Evolutionary conservation across 805 yeast genomes (phyloP), one percentile per base, ranked within the genome.

Genomic region (Candida dajiaensis): DNA sequence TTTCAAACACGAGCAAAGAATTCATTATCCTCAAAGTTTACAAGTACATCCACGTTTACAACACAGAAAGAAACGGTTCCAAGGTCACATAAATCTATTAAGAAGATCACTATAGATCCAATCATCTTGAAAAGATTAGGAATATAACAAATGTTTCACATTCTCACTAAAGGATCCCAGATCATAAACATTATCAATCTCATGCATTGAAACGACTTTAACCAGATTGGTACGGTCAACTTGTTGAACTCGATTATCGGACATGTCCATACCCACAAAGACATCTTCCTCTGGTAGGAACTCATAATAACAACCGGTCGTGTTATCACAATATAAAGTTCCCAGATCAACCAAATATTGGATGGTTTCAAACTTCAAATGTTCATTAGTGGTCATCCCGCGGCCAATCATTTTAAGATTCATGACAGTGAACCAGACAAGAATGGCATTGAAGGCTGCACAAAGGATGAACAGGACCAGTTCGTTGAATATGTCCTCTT

Each of bases 321-420:
- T 31, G 18, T 53, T 54, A 23, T 54, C 51, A 35, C 46, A 47
- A 4, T 58, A 63, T 3, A 80, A 59, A 25, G 54, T 58, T 1
- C 73, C 72, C 12, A 70, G 68, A 10, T 68, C 55, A 43, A 77
- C 62, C 47, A 79, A 67, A 42, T 76, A 73, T 45, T 80, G 80
- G 13, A 86, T 70, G 4, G 72, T 78, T 18, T 68, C 76, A 95
- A 95, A 86, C 58, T 86, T 86, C 43, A 71, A 79, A 16, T 76
- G 67, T 62, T 86, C 95, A 56, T 83, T 84, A 4, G 90, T 83
- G 12, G 94, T 85, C 61, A 81, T 81, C 0, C 95, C 95, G 38
- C 76, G 70, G 51, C 71, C 73, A 2, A 85, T 66, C 51, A 77
- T 71, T 28, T 71, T 58, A 22, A 79, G 36, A 52, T 82, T 86